Base-by-base conservation (phyloP, 1,284 basidiomycete species). In the Takashimella tepidaria region DNA sequence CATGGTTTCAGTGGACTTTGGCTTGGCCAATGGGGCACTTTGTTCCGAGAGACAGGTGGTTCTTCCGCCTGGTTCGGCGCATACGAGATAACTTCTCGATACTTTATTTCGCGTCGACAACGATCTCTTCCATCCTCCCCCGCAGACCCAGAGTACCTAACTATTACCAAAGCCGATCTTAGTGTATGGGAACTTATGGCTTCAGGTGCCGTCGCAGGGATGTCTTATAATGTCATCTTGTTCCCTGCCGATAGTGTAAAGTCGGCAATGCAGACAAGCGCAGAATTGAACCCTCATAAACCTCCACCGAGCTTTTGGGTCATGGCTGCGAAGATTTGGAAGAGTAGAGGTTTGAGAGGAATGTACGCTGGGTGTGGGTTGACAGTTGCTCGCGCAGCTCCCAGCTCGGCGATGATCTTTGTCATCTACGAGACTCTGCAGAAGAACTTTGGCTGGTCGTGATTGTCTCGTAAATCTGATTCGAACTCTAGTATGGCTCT, bases 231-330 rank as follows among this genome's bases (percentile, higher is more conserved):
- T 65, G 77, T 93, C 64, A 80, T 86, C 19, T 66, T 74, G 25
- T 96, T 93, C 78, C 92, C 92, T 0, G 92, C 92, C 12, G 95
- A 98, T 74, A 88, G 88, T 31, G 83, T 98, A 68, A 98, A 98
- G 79, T 91, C 87, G 61, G 83, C 91, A 44, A 89, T 98, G 74
- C 95, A 98, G 79, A 98, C 95, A 0, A 87, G 87, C 72, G 87
- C 88, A 50, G 93, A 97, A 76, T 79, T 97, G 58, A 79, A 85
- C 8, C 85, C 86, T 2, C 66, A 75, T 26, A 73, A 77, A 25
- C 70, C 67, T 54, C 56, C 75, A 56, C 55, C 67, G 41, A 80
- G 85, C 6, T 97, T 97, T 66, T 69, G 82, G 45, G 79, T 80
- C 41, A 89, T 86, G n/a, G 84, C 84, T 20, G 79, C 73, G 61